A percentile compares a stretch with the other conserved stretches of the same genome.
Conservation (phyloP, 192 early-diverging fungal genomes). For the Coemansia brasiliensis region DNA sequence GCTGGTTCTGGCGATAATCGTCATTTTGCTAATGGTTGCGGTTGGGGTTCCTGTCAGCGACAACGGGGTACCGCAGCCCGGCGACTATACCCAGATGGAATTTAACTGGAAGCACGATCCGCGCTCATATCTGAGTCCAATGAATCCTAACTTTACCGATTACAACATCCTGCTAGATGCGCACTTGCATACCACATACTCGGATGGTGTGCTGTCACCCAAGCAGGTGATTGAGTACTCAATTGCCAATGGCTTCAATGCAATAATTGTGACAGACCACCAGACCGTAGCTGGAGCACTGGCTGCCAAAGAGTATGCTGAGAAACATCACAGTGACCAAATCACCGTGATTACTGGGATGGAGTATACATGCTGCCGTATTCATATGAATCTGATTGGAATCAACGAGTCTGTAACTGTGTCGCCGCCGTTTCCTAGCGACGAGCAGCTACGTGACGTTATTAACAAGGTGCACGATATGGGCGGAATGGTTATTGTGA, state of each 20-base stretch:
- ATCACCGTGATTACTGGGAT: constrained; percentile 43
- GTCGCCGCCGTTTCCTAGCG: constrained; percentile 58
- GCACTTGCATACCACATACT: constrained; percentile 65
- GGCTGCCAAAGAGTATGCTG: constrained; percentile 61
- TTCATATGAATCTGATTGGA: constrained; percentile 73
- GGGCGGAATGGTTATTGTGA: constrained; percentile 71
- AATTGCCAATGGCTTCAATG: constrained; percentile 70
- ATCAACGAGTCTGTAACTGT: constrained; percentile 63
- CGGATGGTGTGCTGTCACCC: constrained; percentile 62
- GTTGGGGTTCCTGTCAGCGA: constrained; percentile 45
- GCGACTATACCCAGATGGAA: constrained; percentile 27
- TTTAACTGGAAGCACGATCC: constrained; percentile 37
- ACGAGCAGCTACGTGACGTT: constrained; percentile 59
- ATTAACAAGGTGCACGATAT: constrained; percentile 63
- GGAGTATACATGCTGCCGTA: constrained; percentile 50
- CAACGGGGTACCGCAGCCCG: constrained; percentile 34
- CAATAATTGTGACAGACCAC: constrained; percentile 72
- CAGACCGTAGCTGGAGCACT: constrained; percentile 65
- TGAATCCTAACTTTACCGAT: constrained; percentile 29
- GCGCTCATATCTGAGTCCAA: constrained; percentile 37
- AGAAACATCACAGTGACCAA: constrained; percentile 21
- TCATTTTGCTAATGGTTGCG: constrained; percentile 41
- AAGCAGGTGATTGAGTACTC: constrained; percentile 63
- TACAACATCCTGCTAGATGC: constrained; percentile 67
- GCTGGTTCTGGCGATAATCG: constrained; percentile 23